Base-by-base conservation (phyloP, 2,329 filamentous ascomycete genomes). In the Ascochyta clinopodiicola region DNA sequence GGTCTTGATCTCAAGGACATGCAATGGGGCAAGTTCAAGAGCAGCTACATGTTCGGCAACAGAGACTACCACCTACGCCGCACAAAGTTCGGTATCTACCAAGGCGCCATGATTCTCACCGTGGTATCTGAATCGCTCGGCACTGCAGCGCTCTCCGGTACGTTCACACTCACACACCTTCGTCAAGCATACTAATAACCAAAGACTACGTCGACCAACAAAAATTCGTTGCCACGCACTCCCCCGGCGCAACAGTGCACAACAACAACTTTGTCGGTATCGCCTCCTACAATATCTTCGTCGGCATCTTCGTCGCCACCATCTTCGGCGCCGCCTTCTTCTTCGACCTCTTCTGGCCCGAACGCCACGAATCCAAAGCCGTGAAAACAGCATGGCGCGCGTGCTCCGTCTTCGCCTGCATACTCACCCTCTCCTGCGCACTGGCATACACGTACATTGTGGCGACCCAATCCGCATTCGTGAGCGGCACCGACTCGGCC, bases 261-360 rank as follows among this genome's bases (percentile, higher is more conserved):
- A 86, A 85, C 66, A 79, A 85, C 67, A 77, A 84, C 64, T 84
- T 82, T 57, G 72, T 86, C 57, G 83, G 82, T 24, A 80, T 82
- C 8, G 81, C 79, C 1, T 80, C 80, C 1, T 86, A 81, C 74
- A 86, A 86, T 65, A 84, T 86, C 63, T 85, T 84, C 58, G 79
- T 82, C 7, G 84, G 84, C 19, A 76, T 86, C 29, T 82, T 80
- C 17, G 80, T 85, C 8, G 83, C 83, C 13, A 82, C 80, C 40
- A 81, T 86, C 62, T 86, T 86, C 62, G 83, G 83, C 21, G 79
- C 80, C 0, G 84, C 80, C 0, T 86, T 86, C 75, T 86, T 86
- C 76, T 85, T 86, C 70, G 84, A 86, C 64, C 78, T 86, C 3
- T 85, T 86, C 73, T 86, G 82, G 82, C 84, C 84, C 0, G 82